These are phyloP conservation scores for Ganoderma boninense DNA, from an alignment of 1,284 basidiomycete species.

Conservation along the genomic window DNA sequence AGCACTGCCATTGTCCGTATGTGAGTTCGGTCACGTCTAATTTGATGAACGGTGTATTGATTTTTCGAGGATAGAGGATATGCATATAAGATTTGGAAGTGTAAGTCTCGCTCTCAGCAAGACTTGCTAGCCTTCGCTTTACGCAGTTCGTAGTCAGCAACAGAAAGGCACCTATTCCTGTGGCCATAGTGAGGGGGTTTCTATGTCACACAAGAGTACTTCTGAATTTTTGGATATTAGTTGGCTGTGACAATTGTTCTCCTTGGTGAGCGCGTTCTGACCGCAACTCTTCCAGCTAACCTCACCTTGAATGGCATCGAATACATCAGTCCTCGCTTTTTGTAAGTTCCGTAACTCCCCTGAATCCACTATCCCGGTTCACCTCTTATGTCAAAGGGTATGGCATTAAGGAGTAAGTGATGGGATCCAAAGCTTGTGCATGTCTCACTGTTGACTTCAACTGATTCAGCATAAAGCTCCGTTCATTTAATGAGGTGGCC, in stretches of 20 bases:
- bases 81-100: slow-evolving; percentile 28
- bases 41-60: neutral
- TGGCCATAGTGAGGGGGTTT: neutral
- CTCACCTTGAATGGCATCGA: neutral
- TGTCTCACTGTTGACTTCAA: no score
- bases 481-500: slow-evolving; percentile 1
- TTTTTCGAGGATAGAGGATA: slow-evolving; percentile 16
- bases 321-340: neutral
- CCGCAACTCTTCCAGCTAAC: neutral
- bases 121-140: neutral
- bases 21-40: slow-evolving; percentile 5
- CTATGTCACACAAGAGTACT: no score
- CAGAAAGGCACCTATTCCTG: slow-evolving; percentile 13
- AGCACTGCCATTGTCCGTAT: slow-evolving; percentile 19
- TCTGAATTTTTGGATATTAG: neutral
- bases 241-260: neutral
- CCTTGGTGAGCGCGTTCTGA: neutral
- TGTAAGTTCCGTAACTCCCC: neutral
- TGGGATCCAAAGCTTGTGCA: no score
- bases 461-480: neutral
- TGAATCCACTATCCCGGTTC: neutral
- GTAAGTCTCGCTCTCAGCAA: slow-evolving; percentile 5
- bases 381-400: neutral
- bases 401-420: neutral
- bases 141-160: slow-evolving; percentile 13